Evolutionary conservation across 2,329 filamentous ascomycete genomes (phyloP), one percentile per base, ranked within the genome.

Genomic region (Nemania serpens): DNA sequence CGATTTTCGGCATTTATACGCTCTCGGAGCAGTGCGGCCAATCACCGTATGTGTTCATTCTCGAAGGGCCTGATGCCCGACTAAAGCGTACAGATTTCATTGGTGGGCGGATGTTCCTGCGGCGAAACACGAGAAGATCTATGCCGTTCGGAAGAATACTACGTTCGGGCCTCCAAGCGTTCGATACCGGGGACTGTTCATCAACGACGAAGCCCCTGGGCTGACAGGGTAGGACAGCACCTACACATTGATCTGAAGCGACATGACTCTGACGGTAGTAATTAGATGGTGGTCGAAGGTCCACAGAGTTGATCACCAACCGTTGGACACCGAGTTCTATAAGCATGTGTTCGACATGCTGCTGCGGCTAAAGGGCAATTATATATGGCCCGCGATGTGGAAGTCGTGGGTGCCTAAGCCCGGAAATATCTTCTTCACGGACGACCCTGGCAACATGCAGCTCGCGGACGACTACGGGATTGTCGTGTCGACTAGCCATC

Each of bases 331-430:
- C 0, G 79, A 82, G 2, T 87, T 89, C 63, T 89, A 90, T 69
- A 75, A 75, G 12, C 80, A 81, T 15, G 81, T 90, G 0, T 89
- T 89, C 63, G 87, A 90, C 68, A 77, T 90, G 5, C 74, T 88
- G 1, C 76, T 88, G 3, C 77, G 86, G 13, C 77, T 87, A 18
- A 82, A 80, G 69, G 84, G 85, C 1, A 89, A 89, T 69, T 89
- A 87, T 64, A 75, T 89, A 55, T 89, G 87, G 87, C 87, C 86
- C 0, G 85, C 87, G 0, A 86, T 86, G 81, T 89, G 87, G 68
- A 62, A 66, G 85, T 81, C 82, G 5, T 77, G 75, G 12, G 78
- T 77, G 39, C 79, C 78, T 1, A 75, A 75, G 3, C 79, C 78
- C 0, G 78, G 79, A 9, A 81, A 81, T 37, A 84, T 84, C 64